Base-by-base conservation (phyloP, 441 rosid genomes). In the Omphalea diandra region DNA sequence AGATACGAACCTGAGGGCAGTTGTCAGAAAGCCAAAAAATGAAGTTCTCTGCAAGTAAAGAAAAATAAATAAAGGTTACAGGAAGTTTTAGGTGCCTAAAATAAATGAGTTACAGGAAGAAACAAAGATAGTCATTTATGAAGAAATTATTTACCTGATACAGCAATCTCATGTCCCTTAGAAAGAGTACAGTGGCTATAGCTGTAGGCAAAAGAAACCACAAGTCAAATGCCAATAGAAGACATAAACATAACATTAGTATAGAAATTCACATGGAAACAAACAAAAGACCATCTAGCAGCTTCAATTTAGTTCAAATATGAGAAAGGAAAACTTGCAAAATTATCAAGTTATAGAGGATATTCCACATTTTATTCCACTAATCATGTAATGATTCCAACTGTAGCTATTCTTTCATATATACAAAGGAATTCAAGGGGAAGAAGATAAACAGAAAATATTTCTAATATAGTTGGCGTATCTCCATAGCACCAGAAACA, bases 181-280 rank as follows among this genome's bases (percentile, higher is more conserved):
- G 72, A 76, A 87, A 86, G 76, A 94, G 53, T 69, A 91, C 40
- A 29, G 86, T 77, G 31, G 90, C 83, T 53, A 94, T 85, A 40
- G 86, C 97, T 90, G 90, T 81, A 77, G 68, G 76, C 52, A 64
- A 79, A 44, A 71, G 40, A 77, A 70, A 40, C 65, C 70, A 55
- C 74, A 49, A 50, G 9, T 52, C 6, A 20, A 68, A 59, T 26
- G 15, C n/a, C 5, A 65, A 49, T 46, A 52, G 12, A 6, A n/a
- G n/a, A 62, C 22, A 27, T 22, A 57, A 15, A 33, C 10, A 56
- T 63, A 29, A 63, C 3, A 32, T 27, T 46, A 29, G 47, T 10
- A 14, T 1, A 44, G 54, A 69, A 47, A 44, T 17, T n/a, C n/a
- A n/a, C n/a, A n/a, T n/a, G 55, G 15, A 20, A 26, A 20, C 29